These are phyloP conservation scores for Saccharum hybrid DNA, from an alignment of 202 grass and related monocot species.

Conservation along the genomic window DNA sequence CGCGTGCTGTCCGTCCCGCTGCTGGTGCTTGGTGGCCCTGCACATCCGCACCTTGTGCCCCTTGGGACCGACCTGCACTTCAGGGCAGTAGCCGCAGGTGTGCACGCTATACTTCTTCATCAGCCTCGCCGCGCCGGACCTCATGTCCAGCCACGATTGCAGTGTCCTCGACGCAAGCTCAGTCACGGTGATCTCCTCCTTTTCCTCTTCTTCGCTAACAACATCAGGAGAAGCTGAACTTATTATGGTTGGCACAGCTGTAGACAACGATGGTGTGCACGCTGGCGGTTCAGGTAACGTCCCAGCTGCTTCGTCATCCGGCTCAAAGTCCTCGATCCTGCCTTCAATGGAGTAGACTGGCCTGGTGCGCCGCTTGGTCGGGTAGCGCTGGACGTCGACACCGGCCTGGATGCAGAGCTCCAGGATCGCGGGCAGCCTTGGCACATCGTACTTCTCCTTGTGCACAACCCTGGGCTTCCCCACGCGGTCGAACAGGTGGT, in stretches of 20 bases:
- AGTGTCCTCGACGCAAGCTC: conserved; percentile 53
- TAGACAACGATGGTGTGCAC: neutral
- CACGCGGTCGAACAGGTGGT: conserved; percentile 71
- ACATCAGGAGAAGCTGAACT: neutral
- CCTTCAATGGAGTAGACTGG: conserved; percentile 76
- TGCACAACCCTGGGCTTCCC: conserved; percentile 66
- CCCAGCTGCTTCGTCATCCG: conserved; percentile 31
- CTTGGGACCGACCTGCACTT: conserved; percentile 76
- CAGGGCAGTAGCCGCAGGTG: conserved; percentile 74
- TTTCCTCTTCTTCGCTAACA: neutral
- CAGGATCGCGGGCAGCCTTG: conserved; percentile 58
- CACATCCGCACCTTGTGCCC: conserved; percentile 81
- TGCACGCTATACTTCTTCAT: conserved; percentile 63
- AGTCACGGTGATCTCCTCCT: conserved; percentile 8
- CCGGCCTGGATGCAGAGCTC: conserved; percentile 79
- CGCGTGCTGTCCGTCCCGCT: conserved; percentile 65
- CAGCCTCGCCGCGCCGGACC: conserved; percentile 50
- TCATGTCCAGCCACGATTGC: conserved; percentile 59
- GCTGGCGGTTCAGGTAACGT: neutral
- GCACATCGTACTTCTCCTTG: conserved; percentile 62
- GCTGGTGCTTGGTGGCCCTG: conserved; percentile 72
- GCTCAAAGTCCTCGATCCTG: conserved; percentile 70
- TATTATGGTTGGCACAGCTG: neutral
- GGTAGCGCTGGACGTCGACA: conserved; percentile 57
- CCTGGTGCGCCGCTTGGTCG: conserved; percentile 60